phyloP scores from a whole-genome alignment of 1,284 basidiomycete species.

The Boletus sp. region DNA sequence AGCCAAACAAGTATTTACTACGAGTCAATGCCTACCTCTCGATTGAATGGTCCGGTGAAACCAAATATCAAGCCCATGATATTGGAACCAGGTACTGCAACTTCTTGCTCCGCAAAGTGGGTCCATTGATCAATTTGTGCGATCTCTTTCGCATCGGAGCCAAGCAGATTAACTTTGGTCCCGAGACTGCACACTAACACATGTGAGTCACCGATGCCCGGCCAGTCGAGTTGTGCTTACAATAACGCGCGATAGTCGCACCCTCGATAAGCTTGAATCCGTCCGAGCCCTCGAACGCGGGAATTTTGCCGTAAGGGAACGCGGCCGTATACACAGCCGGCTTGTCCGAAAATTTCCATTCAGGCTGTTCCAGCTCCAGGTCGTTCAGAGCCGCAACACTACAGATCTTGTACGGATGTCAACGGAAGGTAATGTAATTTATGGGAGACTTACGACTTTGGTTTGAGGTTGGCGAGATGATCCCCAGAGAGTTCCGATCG shows the following conservation, averaged over 20 bases:
- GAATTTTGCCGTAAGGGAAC: conserved; percentile 52
- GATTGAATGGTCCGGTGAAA: conserved; percentile 1
- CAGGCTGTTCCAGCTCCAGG: conserved; percentile 15
- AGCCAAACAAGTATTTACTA: rapidly evolving
- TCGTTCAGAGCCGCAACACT: conserved; percentile 20
- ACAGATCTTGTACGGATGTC: not conserved
- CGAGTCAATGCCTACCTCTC: conserved; percentile 2
- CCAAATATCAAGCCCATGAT: conserved; percentile 4
- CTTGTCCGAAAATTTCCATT: conserved; percentile 38
- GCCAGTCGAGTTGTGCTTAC: conserved; percentile 34
- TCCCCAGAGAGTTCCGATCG: not conserved
- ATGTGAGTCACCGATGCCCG: not conserved
- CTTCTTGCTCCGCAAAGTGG: conserved; percentile 52
- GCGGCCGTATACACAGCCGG: conserved; percentile 46
- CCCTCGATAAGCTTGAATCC: conserved; percentile 56
- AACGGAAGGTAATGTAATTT: not conserved
- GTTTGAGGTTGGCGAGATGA: not conserved
- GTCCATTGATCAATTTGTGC: conserved; percentile 57
- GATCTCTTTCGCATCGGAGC: conserved; percentile 46
- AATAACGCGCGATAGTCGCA: conserved; percentile 57
- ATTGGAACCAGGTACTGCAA: conserved; percentile 11
- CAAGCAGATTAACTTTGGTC: conserved; percentile 52
- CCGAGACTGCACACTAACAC: conserved; percentile 49
- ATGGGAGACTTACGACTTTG: not conserved
- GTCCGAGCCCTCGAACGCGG: conserved; percentile 54